Conservation (phyloP, 768 basidiomycete genomes). For the Mycena maculata region DNA sequence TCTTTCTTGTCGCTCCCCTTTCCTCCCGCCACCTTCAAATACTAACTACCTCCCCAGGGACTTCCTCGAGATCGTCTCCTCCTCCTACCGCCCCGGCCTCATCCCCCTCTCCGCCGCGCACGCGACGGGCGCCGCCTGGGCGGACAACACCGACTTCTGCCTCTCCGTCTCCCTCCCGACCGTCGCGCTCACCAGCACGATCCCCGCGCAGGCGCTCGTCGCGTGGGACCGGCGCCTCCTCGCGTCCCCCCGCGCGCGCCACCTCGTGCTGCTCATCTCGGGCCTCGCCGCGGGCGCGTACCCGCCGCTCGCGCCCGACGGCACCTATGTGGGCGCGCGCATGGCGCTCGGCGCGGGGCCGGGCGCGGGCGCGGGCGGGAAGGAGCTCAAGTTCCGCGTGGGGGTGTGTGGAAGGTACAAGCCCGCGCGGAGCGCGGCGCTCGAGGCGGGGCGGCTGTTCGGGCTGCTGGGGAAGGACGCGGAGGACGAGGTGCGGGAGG, state of each 20-base stretch:
- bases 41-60: conserved; percentile 41
- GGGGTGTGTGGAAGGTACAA: conserved; percentile 73
- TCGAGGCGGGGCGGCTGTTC: conserved; percentile 61
- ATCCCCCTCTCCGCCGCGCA: conserved; percentile 44
- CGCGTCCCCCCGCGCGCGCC: conserved; percentile 55
- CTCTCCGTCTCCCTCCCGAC: conserved; percentile 70
- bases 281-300: conserved; percentile 63
- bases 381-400: conserved; percentile 66
- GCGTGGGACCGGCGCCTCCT: conserved; percentile 80
- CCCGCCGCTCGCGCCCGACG: conserved; percentile 62
- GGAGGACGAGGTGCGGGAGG: conserved; percentile 50
- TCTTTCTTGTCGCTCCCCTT: too few relatives aligned
- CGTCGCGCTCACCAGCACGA: conserved; percentile 59
- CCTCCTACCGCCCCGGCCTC: conserved; percentile 65
- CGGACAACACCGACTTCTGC: neutral
- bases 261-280: conserved; percentile 75
- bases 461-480: conserved; percentile 59
- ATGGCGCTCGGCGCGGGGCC: neutral
- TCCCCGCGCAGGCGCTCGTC: conserved; percentile 74
- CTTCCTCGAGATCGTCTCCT: conserved; percentile 68
- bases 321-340: conserved; percentile 44
- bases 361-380: conserved; percentile 35
- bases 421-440: conserved; percentile 59
- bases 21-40: too few relatives aligned
- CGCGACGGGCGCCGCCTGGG: neutral